Base-by-base conservation (phyloP, 768 basidiomycete species). In the Melanogaster broomeanus region DNA sequence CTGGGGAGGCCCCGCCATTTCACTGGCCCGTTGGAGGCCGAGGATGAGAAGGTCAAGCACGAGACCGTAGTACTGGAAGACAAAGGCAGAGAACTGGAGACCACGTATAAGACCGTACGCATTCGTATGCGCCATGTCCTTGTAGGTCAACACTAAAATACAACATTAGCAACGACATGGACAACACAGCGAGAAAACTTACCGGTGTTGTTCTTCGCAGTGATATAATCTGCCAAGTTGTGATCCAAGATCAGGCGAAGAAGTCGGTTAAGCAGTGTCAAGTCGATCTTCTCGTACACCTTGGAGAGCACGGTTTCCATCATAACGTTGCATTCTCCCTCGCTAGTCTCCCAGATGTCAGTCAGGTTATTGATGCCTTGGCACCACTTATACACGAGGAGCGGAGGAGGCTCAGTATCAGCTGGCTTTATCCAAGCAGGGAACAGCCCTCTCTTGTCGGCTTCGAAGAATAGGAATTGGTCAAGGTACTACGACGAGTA, bases 361-460 rank as follows among this genome's bases (percentile, higher is more conserved):
- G 90, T 94, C 67, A 98, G 70, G 70, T 99, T 99, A 74, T 98
- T 98, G 78, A 98, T 95, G 37, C 97, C 97, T 74, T 98, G 96
- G 65, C 94, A 96, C 96, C 96, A 98, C 80, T 98, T 98, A 77
- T 98, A 98, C 28, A 98, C 95, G 28, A 98, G 84, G 15, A 98
- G 81, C 3, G 96, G 96, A 0, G 96, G 94, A 3, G 96, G 96
- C 64, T 98, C 96, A 0, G 93, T 95, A 62, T 98, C 94, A 44
- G 93, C 90, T 22, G 97, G 97, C 74, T 98, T 99, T 69, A 99
- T 97, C 96, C 97, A 99, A 1, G 93, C 85, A 11, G 97, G 97
- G 87, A 98, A 98, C 21, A 99, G 73, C 42, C 93, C 93, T 61
- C 97, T 89, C 70, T 98, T 98, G 74, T 99, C 97, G 19, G 94